Percentiles rank a stretch among this genome's conserved stretches.
Evolutionary conservation across 106 monocot genomes (phyloP).

Genomic region (Dendrobium catenatum): DNA sequence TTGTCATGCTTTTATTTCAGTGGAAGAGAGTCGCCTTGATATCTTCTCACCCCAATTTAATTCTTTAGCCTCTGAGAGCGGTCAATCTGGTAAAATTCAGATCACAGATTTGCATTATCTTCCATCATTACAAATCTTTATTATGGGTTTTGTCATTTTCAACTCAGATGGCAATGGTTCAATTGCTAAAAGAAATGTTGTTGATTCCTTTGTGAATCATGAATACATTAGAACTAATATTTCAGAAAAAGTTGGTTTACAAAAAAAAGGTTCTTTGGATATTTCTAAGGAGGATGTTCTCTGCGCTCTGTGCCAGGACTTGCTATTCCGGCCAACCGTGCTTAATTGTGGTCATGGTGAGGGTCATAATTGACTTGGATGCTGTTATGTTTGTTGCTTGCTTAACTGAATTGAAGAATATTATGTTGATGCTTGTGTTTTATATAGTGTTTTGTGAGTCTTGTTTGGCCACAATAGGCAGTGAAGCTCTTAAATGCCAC

Average conservation of each 20-base stretch:
- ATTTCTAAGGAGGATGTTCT: constrained; percentile 17
- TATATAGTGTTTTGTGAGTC: constrained; percentile 47
- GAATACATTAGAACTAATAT: background rate
- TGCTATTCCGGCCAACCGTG: constrained; percentile 13
- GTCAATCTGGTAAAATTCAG: constrained; percentile 24
- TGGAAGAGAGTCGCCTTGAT: constrained; percentile 42
- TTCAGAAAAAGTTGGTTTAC: constrained; percentile 3
- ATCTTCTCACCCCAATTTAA: constrained; percentile 52
- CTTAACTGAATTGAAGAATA: background rate
- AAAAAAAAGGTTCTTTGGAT: constrained; percentile 4
- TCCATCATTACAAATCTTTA: background rate
- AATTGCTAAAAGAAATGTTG: background rate
- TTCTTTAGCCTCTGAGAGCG: constrained; percentile 3
- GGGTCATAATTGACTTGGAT: constrained; percentile 2
- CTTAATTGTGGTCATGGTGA: constrained; percentile 24
- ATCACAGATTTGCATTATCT: background rate
- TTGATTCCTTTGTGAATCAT: constrained; percentile 8
- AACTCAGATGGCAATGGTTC: background rate
- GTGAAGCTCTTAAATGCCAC: constrained; percentile 30
- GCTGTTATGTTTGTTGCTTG: background rate
- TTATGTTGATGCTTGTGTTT: background rate
- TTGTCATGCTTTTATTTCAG: constrained; percentile 14
- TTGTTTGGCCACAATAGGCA: constrained; percentile 24
- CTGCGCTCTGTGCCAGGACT: constrained; percentile 12
- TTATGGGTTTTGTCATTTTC: background rate